Evolutionary conservation across 75 land plant species (phyloP), one percentile per base, ranked within the genome.

Genomic region (Cryptomeria japonica): DNA sequence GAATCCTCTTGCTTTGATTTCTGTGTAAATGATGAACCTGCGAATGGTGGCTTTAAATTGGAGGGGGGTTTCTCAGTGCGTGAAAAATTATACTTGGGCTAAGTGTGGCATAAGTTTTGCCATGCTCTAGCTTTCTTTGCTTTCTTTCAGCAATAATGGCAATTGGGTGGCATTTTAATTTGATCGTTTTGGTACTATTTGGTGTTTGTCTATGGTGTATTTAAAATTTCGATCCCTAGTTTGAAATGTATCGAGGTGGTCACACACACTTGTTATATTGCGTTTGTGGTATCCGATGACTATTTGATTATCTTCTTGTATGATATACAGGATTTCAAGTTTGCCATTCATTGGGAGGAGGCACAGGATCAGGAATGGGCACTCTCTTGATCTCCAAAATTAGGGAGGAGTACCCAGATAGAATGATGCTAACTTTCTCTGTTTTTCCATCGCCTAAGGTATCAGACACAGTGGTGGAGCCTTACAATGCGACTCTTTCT

Each of bases 341-440:
- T 38, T 94, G 95, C 61, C 95, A 94, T 79, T 93, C 94, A 16
- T 90, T 94, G 86, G 95, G 95, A 83, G 95, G 95, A 86, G 95
- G 95, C 49, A 92, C 93, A 19, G 93, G 93, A 32, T 92, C 93
- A 44, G 94, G 94, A 84, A 93, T 93, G 94, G 94, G 94, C 55
- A 93, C 94, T 31, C 91, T 93, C 31, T 37, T 93, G 55, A 93
- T 94, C 80, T 94, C 95, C 13, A 94, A 94, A 89, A 94, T 94
- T 18, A 89, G 95, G 58, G 92, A 93, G 89, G 94, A 93, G 64
- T 94, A 94, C 78, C 95, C 95, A 31, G 95, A 94, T 37, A 88
- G 96, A 15, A 95, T 95, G 95, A 95, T 95, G 96, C 86, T 94
- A 28, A 95, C 96, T 6, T 95, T 95, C 92, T 94, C 96, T 44